Conservation (phyloP, 2,329 filamentous ascomycete genomes). For the Shiraia sp. region DNA sequence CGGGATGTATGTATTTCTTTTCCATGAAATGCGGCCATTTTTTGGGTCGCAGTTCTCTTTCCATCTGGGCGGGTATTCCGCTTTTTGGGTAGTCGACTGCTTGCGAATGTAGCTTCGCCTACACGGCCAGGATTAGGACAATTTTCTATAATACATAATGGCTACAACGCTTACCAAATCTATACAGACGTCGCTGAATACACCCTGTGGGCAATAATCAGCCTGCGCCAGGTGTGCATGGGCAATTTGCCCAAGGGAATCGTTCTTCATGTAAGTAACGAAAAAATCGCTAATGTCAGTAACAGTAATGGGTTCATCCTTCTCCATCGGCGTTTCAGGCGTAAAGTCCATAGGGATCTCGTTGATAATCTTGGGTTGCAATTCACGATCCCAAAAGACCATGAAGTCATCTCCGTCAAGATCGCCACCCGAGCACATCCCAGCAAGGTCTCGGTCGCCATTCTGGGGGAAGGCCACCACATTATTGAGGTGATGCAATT, state of each 20-base stretch:
- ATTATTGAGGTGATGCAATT: conserved; percentile 76
- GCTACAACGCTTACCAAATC: conserved; percentile 50
- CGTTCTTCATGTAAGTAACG: conserved; percentile 89
- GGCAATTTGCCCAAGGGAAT: conserved; percentile 79
- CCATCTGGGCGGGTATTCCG: conserved; percentile 74
- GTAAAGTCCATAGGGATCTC: conserved; percentile 77
- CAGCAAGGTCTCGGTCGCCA: conserved; percentile 82
- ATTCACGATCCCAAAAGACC: conserved; percentile 81
- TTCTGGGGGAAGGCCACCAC: conserved; percentile 85
- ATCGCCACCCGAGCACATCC: conserved; percentile 96
- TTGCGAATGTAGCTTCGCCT: conserved; percentile 77
- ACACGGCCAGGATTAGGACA: too few species aligned
- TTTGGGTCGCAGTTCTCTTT: conserved; percentile 60
- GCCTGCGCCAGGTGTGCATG: conserved; percentile 78
- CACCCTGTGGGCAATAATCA: conserved; percentile 65
- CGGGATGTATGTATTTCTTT: conserved; percentile 56
- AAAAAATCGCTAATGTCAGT: conserved; percentile 83
- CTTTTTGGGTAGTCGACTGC: conserved; percentile 96
- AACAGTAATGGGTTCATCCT: conserved; percentile 67
- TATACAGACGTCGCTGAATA: conserved; percentile 69
- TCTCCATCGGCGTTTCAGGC: conserved; percentile 58
- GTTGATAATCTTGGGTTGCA: conserved; percentile 70
- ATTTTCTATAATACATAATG: too few species aligned
- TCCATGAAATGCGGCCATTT: conserved; percentile 89
- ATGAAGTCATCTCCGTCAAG: conserved; percentile 96